These are phyloP conservation scores for Elsinoe perseae DNA, from an alignment of 2,329 filamentous ascomycete species.

Conservation along the genomic window DNA sequence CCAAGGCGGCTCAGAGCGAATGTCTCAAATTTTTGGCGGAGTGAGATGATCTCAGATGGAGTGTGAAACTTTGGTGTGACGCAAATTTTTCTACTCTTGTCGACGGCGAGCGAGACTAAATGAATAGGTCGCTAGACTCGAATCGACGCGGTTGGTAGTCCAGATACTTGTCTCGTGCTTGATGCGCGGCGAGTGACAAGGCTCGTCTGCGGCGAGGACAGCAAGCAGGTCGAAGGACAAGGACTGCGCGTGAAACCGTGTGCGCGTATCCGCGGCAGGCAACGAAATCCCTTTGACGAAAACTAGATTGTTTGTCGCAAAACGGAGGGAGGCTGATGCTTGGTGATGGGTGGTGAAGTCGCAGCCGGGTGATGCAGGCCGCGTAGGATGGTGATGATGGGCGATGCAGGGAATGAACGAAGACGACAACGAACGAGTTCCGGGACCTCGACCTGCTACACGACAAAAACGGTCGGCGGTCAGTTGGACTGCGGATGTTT, in stretches of 20 bases:
- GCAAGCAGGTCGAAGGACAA: background rate
- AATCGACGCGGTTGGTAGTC: background rate
- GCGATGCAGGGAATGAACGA: background rate
- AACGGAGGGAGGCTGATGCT: slow-evolving; percentile 5
- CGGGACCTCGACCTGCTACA: background rate
- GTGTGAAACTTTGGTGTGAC: slow-evolving; percentile 11
- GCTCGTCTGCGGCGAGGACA: background rate
- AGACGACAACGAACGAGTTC: background rate
- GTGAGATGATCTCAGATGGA: slow-evolving; percentile 12
- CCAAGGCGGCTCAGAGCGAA: background rate
- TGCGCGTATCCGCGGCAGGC: background rate
- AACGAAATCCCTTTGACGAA: background rate
- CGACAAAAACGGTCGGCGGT: slow-evolving; percentile 8
- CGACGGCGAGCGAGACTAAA: slow-evolving; percentile 26
- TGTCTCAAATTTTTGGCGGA: background rate
- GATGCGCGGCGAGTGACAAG: background rate
- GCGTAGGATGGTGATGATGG: background rate
- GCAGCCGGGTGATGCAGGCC: background rate
- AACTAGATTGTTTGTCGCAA: background rate
- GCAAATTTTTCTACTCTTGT: slow-evolving; percentile 3
- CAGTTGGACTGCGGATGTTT: background rate
- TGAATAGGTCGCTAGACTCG: slow-evolving; percentile 28
- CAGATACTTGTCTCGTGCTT: background rate
- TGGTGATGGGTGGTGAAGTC: background rate
- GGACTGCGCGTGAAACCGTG: slow-evolving; percentile 1